Percentiles rank a stretch among this genome's conserved stretches.
phyloP scores from a whole-genome alignment of 2,329 filamentous ascomycete genomes.

The Hypoxylon sp. region DNA sequence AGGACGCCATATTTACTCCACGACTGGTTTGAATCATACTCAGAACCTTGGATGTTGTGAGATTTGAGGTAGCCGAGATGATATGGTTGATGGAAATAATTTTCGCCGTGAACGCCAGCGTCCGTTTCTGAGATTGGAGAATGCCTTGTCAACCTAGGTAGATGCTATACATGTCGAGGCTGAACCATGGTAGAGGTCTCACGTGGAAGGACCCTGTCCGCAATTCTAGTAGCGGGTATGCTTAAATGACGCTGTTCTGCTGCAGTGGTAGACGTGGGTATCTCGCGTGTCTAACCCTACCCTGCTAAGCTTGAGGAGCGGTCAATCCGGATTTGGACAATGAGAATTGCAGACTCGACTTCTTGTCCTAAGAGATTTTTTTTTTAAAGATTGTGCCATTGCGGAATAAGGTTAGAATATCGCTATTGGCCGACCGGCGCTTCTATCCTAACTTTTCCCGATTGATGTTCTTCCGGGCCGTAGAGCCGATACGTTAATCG shows the following conservation, averaged over 20 bases:
- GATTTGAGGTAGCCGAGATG: not conserved
- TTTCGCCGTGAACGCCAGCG: slow-evolving; percentile 4
- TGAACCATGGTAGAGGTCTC: slow-evolving; percentile 29
- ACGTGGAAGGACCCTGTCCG: slow-evolving; percentile 26
- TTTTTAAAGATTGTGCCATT: slow-evolving; percentile 9
- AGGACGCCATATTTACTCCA: not conserved
- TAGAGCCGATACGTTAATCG: slow-evolving; percentile 37
- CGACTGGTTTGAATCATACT: not conserved
- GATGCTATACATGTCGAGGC: slow-evolving; percentile 20
- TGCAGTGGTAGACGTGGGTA: slow-evolving; percentile 15
- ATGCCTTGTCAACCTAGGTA: slow-evolving; percentile 4
- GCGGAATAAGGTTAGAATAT: slow-evolving; percentile 14
- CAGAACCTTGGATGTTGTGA: not conserved
- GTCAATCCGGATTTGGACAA: slow-evolving; percentile 31
- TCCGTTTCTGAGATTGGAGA: slow-evolving; percentile 10
- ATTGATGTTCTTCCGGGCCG: slow-evolving; percentile 41
- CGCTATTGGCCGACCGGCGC: slow-evolving; percentile 33
- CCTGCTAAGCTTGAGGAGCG: not conserved
- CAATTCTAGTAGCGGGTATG: slow-evolving; percentile 4
- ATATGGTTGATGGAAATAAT: slow-evolving; percentile 29
- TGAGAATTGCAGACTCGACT: slow-evolving; percentile 20
- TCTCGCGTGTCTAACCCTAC: slow-evolving; percentile 3
- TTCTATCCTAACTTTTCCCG: slow-evolving; percentile 41
- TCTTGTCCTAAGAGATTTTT: slow-evolving; percentile 8
- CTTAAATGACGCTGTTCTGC: slow-evolving; percentile 4